Base-by-base conservation (phyloP, 176 grass and related monocot species). In the Eleusine indica region DNA sequence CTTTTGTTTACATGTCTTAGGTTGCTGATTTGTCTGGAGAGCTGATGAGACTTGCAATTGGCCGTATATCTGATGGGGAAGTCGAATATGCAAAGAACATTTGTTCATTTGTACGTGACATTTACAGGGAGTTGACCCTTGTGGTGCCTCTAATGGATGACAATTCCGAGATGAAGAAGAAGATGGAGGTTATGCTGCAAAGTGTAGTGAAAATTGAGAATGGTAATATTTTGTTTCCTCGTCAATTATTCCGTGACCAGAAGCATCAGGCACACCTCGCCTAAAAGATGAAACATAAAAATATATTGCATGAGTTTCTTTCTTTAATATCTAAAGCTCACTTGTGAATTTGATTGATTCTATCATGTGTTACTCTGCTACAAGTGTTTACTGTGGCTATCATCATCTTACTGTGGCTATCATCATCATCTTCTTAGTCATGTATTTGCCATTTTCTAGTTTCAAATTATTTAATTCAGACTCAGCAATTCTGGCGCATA, bases 141-240 rank as follows among this genome's bases (percentile, higher is more conserved):
- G 73, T 98, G 71, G 96, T 90, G n/a, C 93, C 93, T 87, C 76
- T 92, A 75, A 98, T 98, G 96, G 96, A 98, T 88, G 93, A 98
- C 44, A 93, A 90, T 78, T 82, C 3, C 57, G 96, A 98, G 83
- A 95, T 98, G 96, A 98, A 98, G 91, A 98, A 98, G 89, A 98
- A 98, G 88, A 98, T 95, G 96, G 96, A 98, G 87, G 82, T 83
- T 60, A 95, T 98, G 96, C 91, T 91, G 67, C 96, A 98, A 85
- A 98, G 96, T 46, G 84, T 90, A 35, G 91, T 95, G 53, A 98
- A 98, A 91, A 98, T 98, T 87, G 96, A 98, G 87, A 98, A 98
- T 85, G 96, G 96, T 98, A 98, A 39, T 48, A 76, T 32, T 82
- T 89, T n/a, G n/a, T 70, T 75, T 67, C 30, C 29, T 84, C 8